Evolutionary conservation across 345 rosid genomes (phyloP).

Genomic region (Nasturtium officinale): DNA sequence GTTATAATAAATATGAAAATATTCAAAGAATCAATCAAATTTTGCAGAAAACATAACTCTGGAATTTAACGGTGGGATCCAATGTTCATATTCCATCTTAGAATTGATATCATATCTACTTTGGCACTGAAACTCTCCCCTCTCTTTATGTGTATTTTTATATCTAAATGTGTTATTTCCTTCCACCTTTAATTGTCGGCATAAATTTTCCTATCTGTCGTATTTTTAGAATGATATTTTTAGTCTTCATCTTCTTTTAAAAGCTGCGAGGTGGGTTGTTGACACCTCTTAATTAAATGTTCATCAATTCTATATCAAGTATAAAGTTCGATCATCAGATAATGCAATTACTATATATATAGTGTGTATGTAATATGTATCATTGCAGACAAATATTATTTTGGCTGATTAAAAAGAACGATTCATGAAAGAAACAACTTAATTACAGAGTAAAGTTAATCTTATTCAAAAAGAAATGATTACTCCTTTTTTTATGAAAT

Average conservation of each 20-base stretch:
- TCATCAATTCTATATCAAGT: neutral
- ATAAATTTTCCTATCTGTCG: slow-evolving; percentile 9
- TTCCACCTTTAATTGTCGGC: slow-evolving; percentile 36
- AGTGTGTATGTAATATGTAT: no score
- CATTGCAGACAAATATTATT: no score
- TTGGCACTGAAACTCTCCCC: slow-evolving; percentile 25
- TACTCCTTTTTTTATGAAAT: neutral
- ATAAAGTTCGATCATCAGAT: neutral
- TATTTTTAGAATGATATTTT: neutral
- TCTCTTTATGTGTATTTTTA: neutral
- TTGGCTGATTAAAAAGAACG: no score
- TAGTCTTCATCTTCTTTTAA: slow-evolving; percentile 10
- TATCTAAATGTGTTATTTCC: neutral
- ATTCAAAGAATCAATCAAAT: slow-evolving; percentile 34
- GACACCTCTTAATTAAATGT: slow-evolving; percentile 18
- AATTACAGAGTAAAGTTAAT: no score
- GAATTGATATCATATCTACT: slow-evolving; percentile 47
- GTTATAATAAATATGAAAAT: slow-evolving; percentile 20
- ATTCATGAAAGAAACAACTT: no score
- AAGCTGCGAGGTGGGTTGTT: slow-evolving; percentile 29
- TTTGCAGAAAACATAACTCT: slow-evolving; percentile 31
- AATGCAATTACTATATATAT: neutral
- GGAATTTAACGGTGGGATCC: slow-evolving; percentile 42
- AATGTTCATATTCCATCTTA: slow-evolving; percentile 31
- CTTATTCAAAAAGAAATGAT: neutral